Percentiles rank a stretch among this genome's conserved stretches.
phyloP scores from a whole-genome alignment of 2,329 filamentous ascomycete genomes.

The Fusarium subtropicale region DNA sequence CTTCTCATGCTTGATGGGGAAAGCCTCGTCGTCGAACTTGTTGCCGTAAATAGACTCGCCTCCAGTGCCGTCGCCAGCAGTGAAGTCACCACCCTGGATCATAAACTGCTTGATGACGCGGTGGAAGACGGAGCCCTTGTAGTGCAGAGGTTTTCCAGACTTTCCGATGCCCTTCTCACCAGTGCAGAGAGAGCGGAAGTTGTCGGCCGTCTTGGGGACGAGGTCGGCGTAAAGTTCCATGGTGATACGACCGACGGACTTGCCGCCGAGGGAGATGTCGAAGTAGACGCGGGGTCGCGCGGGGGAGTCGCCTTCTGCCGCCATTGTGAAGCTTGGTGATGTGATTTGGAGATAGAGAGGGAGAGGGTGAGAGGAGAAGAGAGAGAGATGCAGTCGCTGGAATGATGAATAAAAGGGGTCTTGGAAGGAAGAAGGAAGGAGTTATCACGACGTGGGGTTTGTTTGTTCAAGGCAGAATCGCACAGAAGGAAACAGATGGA shows the following conservation, averaged over 20 bases:
- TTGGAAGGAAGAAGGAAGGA: constrained; percentile 5
- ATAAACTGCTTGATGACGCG: constrained; percentile 99
- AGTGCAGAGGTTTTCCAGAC: constrained; percentile 86
- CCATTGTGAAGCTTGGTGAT: constrained; percentile 50
- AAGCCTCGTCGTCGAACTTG: constrained; percentile 98
- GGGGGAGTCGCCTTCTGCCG: constrained; percentile 56
- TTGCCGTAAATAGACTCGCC: constrained; percentile 97
- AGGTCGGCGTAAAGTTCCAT: constrained; percentile 84
- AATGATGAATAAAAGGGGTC: constrained; percentile 7
- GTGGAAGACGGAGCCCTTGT: constrained; percentile 94
- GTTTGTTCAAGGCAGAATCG: constrained; percentile 16
- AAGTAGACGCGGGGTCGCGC: constrained; percentile 88
- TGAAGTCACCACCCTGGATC: constrained; percentile 96
- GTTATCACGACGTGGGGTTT: constrained; percentile 21
- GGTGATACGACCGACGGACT: constrained; percentile 79
- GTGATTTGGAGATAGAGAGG: neutral
- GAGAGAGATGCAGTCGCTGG: neutral
- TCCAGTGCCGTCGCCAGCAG: constrained; percentile 90
- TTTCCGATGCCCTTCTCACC: constrained; percentile 91
- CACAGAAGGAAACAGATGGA: constrained; percentile 42
- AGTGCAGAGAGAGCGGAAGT: constrained; percentile 94
- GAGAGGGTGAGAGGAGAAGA: neutral
- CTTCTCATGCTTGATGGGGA: constrained; percentile 88
- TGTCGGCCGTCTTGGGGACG: constrained; percentile 94
- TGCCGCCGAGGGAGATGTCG: constrained; percentile 84